A percentile compares a stretch with the other conserved stretches of the same genome.
phyloP scores from a whole-genome alignment of 148 eudicot species.

The Rhododendron mucronatum region DNA sequence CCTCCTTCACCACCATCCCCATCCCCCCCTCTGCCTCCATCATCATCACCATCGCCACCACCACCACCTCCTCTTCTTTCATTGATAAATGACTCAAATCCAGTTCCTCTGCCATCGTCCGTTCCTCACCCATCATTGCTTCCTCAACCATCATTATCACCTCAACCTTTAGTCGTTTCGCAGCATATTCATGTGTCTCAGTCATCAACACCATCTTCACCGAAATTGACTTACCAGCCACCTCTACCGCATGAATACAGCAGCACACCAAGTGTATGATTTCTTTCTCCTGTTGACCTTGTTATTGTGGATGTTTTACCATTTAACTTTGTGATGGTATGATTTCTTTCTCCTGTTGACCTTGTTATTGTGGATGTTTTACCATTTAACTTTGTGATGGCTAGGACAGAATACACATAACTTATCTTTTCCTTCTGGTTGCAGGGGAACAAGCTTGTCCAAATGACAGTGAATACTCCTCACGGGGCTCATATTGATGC shows the following conservation, averaged over 20 bases:
- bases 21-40: slow-evolving; percentile 30
- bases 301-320: neutral
- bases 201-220: slow-evolving; percentile 31
- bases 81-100: slow-evolving; percentile 13
- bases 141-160: slow-evolving; percentile 27
- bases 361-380: neutral
- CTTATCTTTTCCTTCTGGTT: slow-evolving; percentile 11
- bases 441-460: slow-evolving; percentile 53
- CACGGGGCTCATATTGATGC: slow-evolving; percentile 25
- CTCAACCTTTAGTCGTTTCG: slow-evolving; percentile 26
- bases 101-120: slow-evolving; percentile 22
- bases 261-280: slow-evolving; percentile 35
- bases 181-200: slow-evolving; percentile 37
- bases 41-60: slow-evolving; percentile 30
- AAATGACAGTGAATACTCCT: slow-evolving; percentile 31
- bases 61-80: slow-evolving; percentile 28
- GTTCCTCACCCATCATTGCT: slow-evolving; percentile 19
- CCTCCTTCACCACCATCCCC: slow-evolving; percentile 74
- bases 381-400: neutral
- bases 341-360: slow-evolving; percentile 1
- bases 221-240: slow-evolving; percentile 24
- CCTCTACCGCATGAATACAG: slow-evolving; percentile 27
- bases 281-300: neutral
- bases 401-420: neutral
- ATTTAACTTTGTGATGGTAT: slow-evolving; percentile 12